phyloP scores from a whole-genome alignment of 1,284 basidiomycete genomes.

The Termitomyces sp. region DNA sequence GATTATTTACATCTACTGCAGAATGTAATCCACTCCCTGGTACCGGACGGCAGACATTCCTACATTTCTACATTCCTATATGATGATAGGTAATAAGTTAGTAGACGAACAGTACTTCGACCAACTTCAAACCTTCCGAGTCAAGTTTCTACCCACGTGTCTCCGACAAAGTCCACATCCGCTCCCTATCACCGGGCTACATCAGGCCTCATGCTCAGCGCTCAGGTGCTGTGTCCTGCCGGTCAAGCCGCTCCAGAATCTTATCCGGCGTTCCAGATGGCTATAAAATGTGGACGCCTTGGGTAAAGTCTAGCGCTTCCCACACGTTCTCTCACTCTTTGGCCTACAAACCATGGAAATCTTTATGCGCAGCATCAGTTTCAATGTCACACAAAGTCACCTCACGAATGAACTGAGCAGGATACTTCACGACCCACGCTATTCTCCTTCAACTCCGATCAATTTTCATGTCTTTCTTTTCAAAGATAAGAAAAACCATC shows the following conservation, averaged over 20 bases:
- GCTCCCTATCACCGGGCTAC: neutral
- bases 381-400: constrained; percentile 26
- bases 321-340: neutral
- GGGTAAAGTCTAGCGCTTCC: neutral
- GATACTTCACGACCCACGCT: constrained; percentile 41
- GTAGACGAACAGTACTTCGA: too few relatives aligned
- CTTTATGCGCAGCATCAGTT: constrained; percentile 36
- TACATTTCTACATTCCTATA: too few relatives aligned
- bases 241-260: neutral
- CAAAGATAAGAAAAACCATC: constrained; percentile 27
- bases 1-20: neutral
- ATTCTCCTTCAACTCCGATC: constrained; percentile 29
- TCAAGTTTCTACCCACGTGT: neutral
- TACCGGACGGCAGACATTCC: too few relatives aligned
- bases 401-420: constrained; percentile 37
- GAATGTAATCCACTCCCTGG: neutral
- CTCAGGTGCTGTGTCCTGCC: neutral
- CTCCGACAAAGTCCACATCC: neutral
- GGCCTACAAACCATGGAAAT: constrained; percentile 31
- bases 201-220: neutral
- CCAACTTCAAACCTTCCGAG: too few relatives aligned
- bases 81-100: too few relatives aligned
- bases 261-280: neutral
- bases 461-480: constrained; percentile 50
- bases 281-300: neutral